Percentiles rank a stretch among this genome's conserved stretches.
These are phyloP conservation scores for Lasiosphaeriaceae sp. DNA, from an alignment of 495 filamentous ascomycete genomes.

Conservation along the genomic window DNA sequence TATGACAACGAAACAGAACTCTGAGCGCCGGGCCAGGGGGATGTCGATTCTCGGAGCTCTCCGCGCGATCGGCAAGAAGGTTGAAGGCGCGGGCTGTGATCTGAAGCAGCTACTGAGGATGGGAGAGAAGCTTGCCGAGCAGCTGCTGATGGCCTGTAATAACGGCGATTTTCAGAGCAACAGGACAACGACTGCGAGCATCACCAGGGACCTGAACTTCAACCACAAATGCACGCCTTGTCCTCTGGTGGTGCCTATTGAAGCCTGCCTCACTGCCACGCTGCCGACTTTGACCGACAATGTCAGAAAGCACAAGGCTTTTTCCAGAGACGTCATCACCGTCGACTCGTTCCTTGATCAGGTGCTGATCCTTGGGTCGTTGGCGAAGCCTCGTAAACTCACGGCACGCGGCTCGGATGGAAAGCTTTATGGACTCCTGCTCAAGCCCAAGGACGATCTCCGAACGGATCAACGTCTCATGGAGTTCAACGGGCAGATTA, in stretches of 20 bases:
- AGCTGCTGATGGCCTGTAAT: conserved; percentile 77
- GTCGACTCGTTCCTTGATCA: conserved; percentile 71
- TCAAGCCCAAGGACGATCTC: conserved; percentile 97
- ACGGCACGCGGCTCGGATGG: conserved; percentile 86
- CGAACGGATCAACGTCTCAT: conserved; percentile 96
- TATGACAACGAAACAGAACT: conserved; percentile 46
- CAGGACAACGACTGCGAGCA: conserved; percentile 58
- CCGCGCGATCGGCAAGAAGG: conserved; percentile 30
- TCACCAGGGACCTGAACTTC: conserved; percentile 74
- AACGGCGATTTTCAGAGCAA: conserved; percentile 67
- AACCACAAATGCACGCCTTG: conserved; percentile 79
- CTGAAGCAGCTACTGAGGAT: conserved; percentile 68
- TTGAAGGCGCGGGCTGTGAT: conserved; percentile 37
- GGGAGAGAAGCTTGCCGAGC: conserved; percentile 79
- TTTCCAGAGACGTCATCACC: conserved; percentile 58
- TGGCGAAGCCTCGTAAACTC: conserved; percentile 89
- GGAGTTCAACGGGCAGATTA: conserved; percentile 99
- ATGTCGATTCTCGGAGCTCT: conserved; percentile 45
- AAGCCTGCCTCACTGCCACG: conserved; percentile 76
- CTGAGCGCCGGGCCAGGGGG: conserved; percentile 54
- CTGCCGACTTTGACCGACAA: conserved; percentile 71
- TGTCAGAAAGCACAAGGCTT: conserved; percentile 73
- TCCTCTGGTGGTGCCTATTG: conserved; percentile 79
- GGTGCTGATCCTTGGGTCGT: conserved; percentile 81
- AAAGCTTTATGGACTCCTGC: conserved; percentile 78